Percentiles rank a stretch among this genome's conserved stretches.
Conservation (phyloP, 306 rosid species). For the Cucumis hystrix region DNA sequence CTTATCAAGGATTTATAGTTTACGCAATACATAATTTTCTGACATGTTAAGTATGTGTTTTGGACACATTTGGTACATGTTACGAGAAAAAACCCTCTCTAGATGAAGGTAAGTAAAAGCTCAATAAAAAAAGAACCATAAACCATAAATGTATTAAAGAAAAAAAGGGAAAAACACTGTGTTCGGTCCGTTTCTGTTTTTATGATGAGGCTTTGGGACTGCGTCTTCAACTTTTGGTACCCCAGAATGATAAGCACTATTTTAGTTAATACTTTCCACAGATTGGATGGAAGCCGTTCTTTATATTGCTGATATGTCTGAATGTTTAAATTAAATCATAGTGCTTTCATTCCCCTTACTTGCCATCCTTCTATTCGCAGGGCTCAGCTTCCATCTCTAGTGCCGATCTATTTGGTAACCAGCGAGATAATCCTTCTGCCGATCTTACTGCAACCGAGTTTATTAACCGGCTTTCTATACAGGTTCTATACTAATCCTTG, state of each 20-base stretch:
- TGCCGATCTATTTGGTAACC: constrained; percentile 73
- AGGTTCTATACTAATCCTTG: neutral
- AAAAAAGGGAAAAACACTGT: neutral
- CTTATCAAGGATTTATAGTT: neutral
- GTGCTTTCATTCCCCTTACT: neutral
- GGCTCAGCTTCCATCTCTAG: constrained; percentile 77
- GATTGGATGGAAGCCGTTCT: neutral
- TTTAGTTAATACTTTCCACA: neutral
- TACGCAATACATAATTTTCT: neutral
- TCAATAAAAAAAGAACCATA: no score
- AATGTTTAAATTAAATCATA: neutral
- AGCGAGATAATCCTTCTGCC: constrained; percentile 23
- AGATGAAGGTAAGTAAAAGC: no score
- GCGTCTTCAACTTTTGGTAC: neutral
- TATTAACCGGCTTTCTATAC: constrained; percentile 13
- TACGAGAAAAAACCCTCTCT: no score
- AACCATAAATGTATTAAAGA: neutral
- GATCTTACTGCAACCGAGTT: constrained; percentile 39
- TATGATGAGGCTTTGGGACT: neutral
- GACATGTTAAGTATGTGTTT: no score
- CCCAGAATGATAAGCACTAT: neutral
- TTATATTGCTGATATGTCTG: neutral
- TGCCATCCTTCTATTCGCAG: constrained; percentile 16
- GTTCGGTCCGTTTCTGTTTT: neutral
- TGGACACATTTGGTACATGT: no score